phyloP scores from a whole-genome alignment of 2,329 filamentous ascomycete species.

The Phaeosphaeria sp. region DNA sequence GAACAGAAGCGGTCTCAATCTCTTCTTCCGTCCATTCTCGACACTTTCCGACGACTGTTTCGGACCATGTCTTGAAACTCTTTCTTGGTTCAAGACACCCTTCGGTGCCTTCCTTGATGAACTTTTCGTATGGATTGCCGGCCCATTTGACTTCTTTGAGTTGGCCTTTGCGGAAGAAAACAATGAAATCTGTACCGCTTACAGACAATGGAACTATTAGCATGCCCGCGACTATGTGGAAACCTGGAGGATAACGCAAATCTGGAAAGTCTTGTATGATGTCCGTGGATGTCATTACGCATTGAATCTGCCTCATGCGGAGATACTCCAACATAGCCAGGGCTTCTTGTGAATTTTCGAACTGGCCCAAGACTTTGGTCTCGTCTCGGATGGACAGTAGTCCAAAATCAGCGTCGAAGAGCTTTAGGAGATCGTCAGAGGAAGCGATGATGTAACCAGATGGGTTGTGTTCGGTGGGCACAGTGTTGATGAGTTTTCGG shows the following conservation, averaged over 20 bases:
- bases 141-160: constrained; percentile 82
- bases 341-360: constrained; percentile 81
- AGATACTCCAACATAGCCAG: constrained; percentile 86
- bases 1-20: constrained; percentile 84
- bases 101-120: constrained; percentile 73
- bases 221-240: constrained; percentile 77
- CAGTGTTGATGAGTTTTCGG: constrained; percentile 85
- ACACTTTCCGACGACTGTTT: constrained; percentile 81
- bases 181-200: constrained; percentile 82
- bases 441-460: constrained; percentile 91
- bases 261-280: constrained; percentile 80
- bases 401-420: constrained; percentile 89
- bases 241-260: constrained; percentile 78
- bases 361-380: constrained; percentile 80
- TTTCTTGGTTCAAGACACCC: constrained; percentile 78
- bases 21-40: constrained; percentile 90
- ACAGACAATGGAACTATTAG: constrained; percentile 81
- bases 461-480: constrained; percentile 80
- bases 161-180: constrained; percentile 85
- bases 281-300: constrained; percentile 80
- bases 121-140: constrained; percentile 84
- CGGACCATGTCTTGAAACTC: constrained; percentile 82
- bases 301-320: constrained; percentile 74
- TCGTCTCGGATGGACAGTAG: constrained; percentile 85
- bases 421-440: constrained; percentile 80